These are phyloP conservation scores for Meyerozyma carpophila DNA, from an alignment of 1,139 yeast genomes.

Conservation along the genomic window DNA sequence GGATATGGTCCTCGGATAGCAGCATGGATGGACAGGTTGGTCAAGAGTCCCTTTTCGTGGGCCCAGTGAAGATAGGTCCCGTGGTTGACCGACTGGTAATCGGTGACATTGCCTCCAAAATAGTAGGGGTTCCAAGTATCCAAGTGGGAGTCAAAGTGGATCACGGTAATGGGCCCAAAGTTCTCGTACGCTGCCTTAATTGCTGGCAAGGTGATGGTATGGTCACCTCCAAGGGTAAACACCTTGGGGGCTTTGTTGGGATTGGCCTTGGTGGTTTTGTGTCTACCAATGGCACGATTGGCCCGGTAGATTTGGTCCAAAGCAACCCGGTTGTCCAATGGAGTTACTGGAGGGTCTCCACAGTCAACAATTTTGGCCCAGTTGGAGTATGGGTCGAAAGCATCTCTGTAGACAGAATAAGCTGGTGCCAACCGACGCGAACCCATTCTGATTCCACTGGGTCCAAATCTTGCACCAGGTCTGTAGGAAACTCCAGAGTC, in stretches of 20 bases:
- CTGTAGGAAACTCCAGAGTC: conserved; percentile 3
- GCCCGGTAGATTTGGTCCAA: conserved; percentile 12
- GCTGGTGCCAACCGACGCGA: conserved; percentile 11
- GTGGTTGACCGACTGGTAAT: conserved; percentile 10
- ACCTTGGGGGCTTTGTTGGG: conserved; percentile 8
- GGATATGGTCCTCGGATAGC: conserved; percentile 33
- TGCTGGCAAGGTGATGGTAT: conserved; percentile 12
- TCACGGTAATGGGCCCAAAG: conserved; percentile 11
- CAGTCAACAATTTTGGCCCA: conserved; percentile 14
- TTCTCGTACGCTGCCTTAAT: conserved; percentile 9
- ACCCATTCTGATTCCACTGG: conserved; percentile 11
- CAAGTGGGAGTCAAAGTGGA: conserved; percentile 13
- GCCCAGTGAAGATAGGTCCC: conserved; percentile 13
- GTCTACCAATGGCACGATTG: conserved; percentile 7
- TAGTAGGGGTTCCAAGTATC: conserved; percentile 13
- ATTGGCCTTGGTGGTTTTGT: conserved; percentile 5
- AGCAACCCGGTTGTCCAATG: conserved; percentile 13
- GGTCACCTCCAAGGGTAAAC: conserved; percentile 14
- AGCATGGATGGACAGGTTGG: conserved; percentile 22
- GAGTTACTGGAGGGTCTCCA: conserved; percentile 15
- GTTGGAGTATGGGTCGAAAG: conserved; percentile 9
- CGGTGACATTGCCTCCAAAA: conserved; percentile 10
- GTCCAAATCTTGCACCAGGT: conserved; percentile 5
- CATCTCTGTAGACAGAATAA: conserved; percentile 17
- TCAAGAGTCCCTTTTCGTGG: conserved; percentile 11